Conservation (phyloP, 179 eudicot genomes). For the Beta corolliflora region DNA sequence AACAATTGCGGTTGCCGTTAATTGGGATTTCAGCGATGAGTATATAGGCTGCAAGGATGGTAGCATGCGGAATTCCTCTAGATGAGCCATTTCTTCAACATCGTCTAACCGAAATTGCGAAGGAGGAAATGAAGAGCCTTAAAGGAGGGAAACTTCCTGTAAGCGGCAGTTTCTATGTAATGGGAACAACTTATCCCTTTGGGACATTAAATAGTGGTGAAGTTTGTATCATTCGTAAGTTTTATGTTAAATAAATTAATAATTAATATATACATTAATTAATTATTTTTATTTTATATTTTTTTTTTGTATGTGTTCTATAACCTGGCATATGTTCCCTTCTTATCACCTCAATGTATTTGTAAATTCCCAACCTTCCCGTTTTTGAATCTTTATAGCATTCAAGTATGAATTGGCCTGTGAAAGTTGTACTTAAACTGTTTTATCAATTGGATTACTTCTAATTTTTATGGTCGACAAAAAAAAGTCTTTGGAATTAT, state of each 20-base stretch:
- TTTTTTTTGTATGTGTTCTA: too few relatives aligned
- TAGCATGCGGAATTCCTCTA: conserved; percentile 64
- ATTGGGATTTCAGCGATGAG: conserved; percentile 46
- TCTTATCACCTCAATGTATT: background rate
- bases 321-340: background rate
- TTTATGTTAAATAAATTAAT: too few relatives aligned
- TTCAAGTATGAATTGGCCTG: background rate
- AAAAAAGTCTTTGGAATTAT: too few relatives aligned
- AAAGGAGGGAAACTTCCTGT: conserved; percentile 63
- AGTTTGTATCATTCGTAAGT: conserved; percentile 86
- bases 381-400: background rate
- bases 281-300: too few relatives aligned
- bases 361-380: background rate
- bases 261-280: too few relatives aligned
- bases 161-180: conserved; percentile 62
- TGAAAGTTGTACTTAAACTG: too few relatives aligned
- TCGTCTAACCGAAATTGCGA: conserved; percentile 44
- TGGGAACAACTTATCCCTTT: conserved; percentile 89
- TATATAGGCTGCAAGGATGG: conserved; percentile 50
- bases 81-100: conserved; percentile 60
- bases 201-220: conserved; percentile 46
- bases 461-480: too few relatives aligned
- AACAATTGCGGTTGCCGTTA: conserved; percentile 53
- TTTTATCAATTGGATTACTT: too few relatives aligned
- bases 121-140: conserved; percentile 53